Evolutionary conservation across 176 grass and related monocot species (phyloP).

Genomic region (Carex scoparia): DNA sequence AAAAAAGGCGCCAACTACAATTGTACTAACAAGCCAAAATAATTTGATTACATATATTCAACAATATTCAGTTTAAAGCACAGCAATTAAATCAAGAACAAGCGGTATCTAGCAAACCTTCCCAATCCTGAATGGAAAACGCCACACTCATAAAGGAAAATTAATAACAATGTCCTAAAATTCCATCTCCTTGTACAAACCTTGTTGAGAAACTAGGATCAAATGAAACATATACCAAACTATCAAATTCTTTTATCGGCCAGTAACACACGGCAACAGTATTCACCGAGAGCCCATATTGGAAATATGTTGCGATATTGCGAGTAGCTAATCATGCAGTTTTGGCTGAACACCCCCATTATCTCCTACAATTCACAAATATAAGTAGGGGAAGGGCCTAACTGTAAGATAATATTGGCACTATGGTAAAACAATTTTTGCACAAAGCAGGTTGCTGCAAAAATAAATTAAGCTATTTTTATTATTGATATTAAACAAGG

Average conservation of each 20-base stretch:
- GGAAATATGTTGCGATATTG: slow-evolving; percentile 47
- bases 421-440: not conserved
- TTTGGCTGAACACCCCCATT: slow-evolving; percentile 32
- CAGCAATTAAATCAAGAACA: too few species aligned
- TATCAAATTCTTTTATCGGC: not conserved
- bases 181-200: too few species aligned
- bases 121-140: too few species aligned
- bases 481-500: not conserved
- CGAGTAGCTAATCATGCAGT: slow-evolving; percentile 40
- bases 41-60: too few species aligned
- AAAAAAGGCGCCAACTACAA: too few species aligned
- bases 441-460: not conserved
- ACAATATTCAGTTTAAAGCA: too few species aligned
- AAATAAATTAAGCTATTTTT: not conserved
- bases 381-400: not conserved
- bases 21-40: too few species aligned
- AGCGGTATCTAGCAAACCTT: too few species aligned
- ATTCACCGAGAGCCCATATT: slow-evolving; percentile 43
- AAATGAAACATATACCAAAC: not conserved
- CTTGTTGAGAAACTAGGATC: not conserved
- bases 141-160: too few species aligned
- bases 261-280: slow-evolving; percentile 5
- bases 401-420: not conserved
- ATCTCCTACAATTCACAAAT: slow-evolving; percentile 36
- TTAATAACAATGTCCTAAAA: too few species aligned